A percentile compares a stretch with the other conserved stretches of the same genome.
Evolutionary conservation across 2,329 filamentous ascomycete genomes (phyloP).

Genomic region (Alternaria triticina): DNA sequence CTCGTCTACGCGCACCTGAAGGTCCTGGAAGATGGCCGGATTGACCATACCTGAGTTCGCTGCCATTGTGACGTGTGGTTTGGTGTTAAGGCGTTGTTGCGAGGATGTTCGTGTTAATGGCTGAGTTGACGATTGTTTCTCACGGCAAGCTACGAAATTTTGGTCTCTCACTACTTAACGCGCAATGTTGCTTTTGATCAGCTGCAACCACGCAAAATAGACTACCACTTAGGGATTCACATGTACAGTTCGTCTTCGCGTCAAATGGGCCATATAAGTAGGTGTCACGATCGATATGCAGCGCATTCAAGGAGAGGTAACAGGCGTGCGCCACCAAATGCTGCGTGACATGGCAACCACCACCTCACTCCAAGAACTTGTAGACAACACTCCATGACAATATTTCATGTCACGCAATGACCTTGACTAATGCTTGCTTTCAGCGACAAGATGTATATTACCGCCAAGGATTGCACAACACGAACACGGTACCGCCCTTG

Average conservation of each 20-base stretch:
- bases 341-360: not conserved
- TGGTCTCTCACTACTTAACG: not conserved
- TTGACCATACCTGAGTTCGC: constrained; percentile 67
- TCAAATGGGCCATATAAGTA: too few relatives aligned
- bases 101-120: not conserved
- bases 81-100: not conserved
- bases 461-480: too few relatives aligned
- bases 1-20: constrained; percentile 89
- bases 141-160: not conserved
- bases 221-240: too few relatives aligned
- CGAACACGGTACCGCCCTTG: too few relatives aligned
- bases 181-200: not conserved
- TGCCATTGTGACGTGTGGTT: constrained; percentile 27
- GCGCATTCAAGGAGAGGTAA: too few relatives aligned
- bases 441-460: too few relatives aligned
- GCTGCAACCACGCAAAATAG: not conserved
- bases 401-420: too few relatives aligned
- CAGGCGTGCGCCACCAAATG: too few relatives aligned
- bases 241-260: too few relatives aligned
- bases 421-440: too few relatives aligned
- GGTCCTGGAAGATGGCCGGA: constrained; percentile 81
- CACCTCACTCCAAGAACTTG: not conserved
- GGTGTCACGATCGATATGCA: not conserved
- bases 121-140: not conserved
- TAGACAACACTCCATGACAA: too few relatives aligned